Evolutionary conservation across 108 stramenopile genomes (phyloP).

Genomic region (Skeletonema tropicum): DNA sequence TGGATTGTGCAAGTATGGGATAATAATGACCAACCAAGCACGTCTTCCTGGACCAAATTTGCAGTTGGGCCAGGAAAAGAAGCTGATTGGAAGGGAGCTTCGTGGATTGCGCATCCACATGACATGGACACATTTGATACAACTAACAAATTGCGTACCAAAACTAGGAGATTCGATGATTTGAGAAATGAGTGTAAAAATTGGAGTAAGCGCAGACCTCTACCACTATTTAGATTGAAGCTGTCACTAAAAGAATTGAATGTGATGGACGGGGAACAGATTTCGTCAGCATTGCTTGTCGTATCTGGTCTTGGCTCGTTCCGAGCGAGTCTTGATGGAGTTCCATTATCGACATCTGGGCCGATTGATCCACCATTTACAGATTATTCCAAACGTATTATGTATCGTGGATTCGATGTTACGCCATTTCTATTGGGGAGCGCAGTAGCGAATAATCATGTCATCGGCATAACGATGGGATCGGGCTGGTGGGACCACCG

Average conservation of each 20-base stretch:
- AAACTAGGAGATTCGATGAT: too few relatives aligned
- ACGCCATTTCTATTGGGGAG: slow-evolving; percentile 7
- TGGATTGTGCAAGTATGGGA: slow-evolving; percentile 26
- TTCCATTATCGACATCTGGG: slow-evolving; percentile 42
- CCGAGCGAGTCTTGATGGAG: slow-evolving; percentile 42
- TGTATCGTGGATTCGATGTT: slow-evolving; percentile 51
- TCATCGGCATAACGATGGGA: slow-evolving; percentile 40
- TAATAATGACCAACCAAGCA: not conserved
- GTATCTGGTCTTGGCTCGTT: slow-evolving; percentile 48
- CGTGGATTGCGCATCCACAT: slow-evolving; percentile 34
- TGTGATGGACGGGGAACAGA: not conserved
- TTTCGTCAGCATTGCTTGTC: slow-evolving; percentile 39
- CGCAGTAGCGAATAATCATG: not conserved
- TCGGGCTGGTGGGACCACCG: slow-evolving; percentile 54
- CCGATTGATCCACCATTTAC: slow-evolving; percentile 51
- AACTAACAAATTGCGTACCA: too few relatives aligned
- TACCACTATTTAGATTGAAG: slow-evolving; percentile 30
- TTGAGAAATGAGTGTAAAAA: slow-evolving; percentile 8
- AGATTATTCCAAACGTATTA: slow-evolving; percentile 37
- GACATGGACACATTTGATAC: slow-evolving; percentile 33
- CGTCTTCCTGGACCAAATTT: slow-evolving; percentile 23
- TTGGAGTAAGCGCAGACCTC: slow-evolving; percentile 22
- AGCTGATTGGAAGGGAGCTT: slow-evolving; percentile 30
- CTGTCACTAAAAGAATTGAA: not conserved
- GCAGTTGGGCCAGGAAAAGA: slow-evolving; percentile 26